Evolutionary conservation across 768 basidiomycete genomes (phyloP), one percentile per base, ranked within the genome.

Genomic region (Psilocybe subaeruginosa): DNA sequence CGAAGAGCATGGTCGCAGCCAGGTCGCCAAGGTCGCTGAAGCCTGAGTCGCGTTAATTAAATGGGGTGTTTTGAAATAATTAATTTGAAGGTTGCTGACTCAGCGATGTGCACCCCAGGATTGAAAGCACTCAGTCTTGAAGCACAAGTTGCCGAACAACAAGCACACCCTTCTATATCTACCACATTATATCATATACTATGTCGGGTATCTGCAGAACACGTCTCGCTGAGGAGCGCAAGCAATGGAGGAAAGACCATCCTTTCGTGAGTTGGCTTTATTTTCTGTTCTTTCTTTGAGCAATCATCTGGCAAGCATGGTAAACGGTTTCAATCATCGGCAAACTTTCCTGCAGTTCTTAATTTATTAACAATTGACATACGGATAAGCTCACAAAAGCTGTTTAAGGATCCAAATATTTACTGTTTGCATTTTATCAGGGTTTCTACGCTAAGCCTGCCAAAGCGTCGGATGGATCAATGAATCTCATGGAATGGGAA

Each of bases 201-300:
- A 93, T 95, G 93, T 90, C 93, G 55, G 95, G 94, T 62, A 97
- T 98, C 65, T 96, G 95, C 74, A 87, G 95, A 74, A 88, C 91
- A 37, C 90, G 97, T 69, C 83, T 99, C 14, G 86, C 95, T 30
- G 97, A 99, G 76, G 97, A 99, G 77, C 88, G 97, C 70, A 99
- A 99, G 78, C 93, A 96, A 70, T 99, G 97, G 97, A 79, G 97
- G 61, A 99, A 96, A 76, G 97, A 99, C 67, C 97, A 99, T 76
- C 97, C 97, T 31, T 98, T 97, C 69, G 97, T 98, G 76, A 78
- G 93, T 84, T 17, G 17, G 43, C 43, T 4, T 59, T 48, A 9
- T 43, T 58, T 55, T 45, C 16, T 9, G 37, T 47, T 47, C 41
- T 16, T 31, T 27, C 58, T 37, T 35, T 55, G 56, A 46, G 33